Conservation (phyloP, 345 rosid genomes). For the Lenwebbia sp. region DNA sequence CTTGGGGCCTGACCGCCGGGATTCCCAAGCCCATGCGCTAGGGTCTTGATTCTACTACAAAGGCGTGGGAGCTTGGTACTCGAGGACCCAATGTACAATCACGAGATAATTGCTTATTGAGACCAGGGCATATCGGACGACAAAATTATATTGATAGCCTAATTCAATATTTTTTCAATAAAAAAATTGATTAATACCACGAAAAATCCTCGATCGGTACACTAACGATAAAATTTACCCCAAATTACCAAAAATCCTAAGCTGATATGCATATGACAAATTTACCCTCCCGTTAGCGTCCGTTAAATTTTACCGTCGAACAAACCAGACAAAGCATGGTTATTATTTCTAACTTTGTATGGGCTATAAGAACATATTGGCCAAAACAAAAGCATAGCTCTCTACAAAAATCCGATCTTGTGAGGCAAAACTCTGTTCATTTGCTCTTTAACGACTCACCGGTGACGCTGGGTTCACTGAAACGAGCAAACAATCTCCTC, state of each 20-base stretch:
- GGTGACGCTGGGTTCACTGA: background rate
- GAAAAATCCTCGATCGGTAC: too few species aligned
- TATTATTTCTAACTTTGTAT: too few species aligned
- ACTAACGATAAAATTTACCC: too few species aligned
- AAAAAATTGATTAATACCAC: too few species aligned
- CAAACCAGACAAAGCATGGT: background rate
- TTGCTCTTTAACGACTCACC: background rate
- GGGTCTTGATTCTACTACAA: accelerated
- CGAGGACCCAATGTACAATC: background rate
- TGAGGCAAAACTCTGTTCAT: background rate
- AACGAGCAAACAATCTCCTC: too few species aligned
- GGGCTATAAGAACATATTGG: background rate
- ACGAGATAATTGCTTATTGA: background rate
- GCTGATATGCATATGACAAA: too few species aligned
- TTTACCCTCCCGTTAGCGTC: too few species aligned
- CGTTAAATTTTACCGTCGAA: background rate
- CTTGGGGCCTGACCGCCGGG: accelerated
- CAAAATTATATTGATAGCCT: background rate
- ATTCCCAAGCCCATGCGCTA: background rate
- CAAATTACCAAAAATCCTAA: too few species aligned
- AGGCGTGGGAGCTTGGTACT: background rate
- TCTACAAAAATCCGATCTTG: background rate
- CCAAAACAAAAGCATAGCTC: background rate
- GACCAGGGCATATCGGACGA: background rate
- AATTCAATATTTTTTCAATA: background rate